Conservation (phyloP, 345 rosid species). For the Brassica incana region DNA sequence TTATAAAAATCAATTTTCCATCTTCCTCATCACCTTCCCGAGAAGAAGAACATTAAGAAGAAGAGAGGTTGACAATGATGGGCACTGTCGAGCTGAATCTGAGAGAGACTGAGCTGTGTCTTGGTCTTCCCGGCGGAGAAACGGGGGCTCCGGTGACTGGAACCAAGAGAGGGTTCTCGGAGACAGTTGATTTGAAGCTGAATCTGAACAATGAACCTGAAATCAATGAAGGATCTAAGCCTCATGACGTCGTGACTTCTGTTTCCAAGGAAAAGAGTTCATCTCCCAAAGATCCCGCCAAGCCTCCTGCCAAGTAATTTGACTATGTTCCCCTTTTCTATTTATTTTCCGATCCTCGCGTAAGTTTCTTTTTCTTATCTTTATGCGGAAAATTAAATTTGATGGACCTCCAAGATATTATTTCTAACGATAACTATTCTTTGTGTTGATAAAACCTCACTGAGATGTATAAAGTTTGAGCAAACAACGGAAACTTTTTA, state of each 20-base stretch:
- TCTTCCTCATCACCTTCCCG: slow-evolving; percentile 34
- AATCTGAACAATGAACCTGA: slow-evolving; percentile 51
- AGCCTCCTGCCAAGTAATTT: slow-evolving; percentile 75
- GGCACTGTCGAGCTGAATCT: slow-evolving; percentile 45
- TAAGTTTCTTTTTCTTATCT: background rate
- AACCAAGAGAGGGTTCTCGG: slow-evolving; percentile 74
- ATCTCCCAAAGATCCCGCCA: slow-evolving; percentile 53
- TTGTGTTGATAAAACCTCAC: background rate
- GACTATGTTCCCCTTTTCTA: slow-evolving; percentile 13
- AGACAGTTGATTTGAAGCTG: slow-evolving; percentile 77
- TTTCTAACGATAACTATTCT: background rate
- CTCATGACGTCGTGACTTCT: slow-evolving; percentile 26
- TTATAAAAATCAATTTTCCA: slow-evolving; percentile 6
- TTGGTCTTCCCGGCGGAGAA: slow-evolving; percentile 67
- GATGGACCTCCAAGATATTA: background rate
- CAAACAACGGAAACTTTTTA: background rate
- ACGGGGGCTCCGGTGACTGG: slow-evolving; percentile 25
- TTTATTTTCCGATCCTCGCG: background rate
- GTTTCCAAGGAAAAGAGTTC: slow-evolving; percentile 33
- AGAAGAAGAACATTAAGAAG: slow-evolving; percentile 20
- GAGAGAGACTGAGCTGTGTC: slow-evolving; percentile 78
- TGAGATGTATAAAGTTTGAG: background rate
- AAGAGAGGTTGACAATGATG: slow-evolving; percentile 31
- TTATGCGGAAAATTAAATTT: background rate
- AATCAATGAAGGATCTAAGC: slow-evolving; percentile 32